phyloP scores from a whole-genome alignment of 768 basidiomycete species.

The Tulasnella sp. region DNA sequence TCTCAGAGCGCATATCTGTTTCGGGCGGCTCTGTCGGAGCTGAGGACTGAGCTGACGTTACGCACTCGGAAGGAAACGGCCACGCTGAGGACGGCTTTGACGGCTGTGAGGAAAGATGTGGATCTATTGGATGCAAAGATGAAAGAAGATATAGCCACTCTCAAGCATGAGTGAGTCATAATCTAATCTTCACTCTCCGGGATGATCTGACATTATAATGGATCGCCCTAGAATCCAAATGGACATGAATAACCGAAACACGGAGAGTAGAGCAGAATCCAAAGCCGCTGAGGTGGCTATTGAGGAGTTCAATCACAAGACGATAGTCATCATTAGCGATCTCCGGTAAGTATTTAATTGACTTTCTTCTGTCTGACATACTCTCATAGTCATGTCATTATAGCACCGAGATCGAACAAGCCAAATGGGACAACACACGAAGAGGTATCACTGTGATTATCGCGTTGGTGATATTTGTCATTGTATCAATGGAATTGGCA shows the following conservation, averaged over 20 bases:
- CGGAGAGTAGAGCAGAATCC: constrained; percentile 71
- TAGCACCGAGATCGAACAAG: constrained; percentile 60
- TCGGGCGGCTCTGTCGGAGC: constrained; percentile 81
- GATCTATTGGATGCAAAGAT: constrained; percentile 78
- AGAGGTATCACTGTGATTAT: constrained; percentile 41
- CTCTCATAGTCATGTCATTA: neutral
- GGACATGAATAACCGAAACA: constrained; percentile 89
- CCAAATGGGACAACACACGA: constrained; percentile 82
- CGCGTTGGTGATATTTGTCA: constrained; percentile 28
- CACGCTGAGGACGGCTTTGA: constrained; percentile 59
- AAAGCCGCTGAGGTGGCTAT: constrained; percentile 76
- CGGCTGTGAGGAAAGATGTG: constrained; percentile 73
- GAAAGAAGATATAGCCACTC: constrained; percentile 78
- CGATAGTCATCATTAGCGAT: constrained; percentile 60
- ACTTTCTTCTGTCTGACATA: neutral
- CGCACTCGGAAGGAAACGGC: constrained; percentile 74
- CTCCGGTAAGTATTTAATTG: constrained; percentile 35
- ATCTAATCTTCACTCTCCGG: neutral
- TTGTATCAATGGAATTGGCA: constrained; percentile 54
- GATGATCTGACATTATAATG: neutral
- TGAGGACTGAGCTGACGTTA: constrained; percentile 73
- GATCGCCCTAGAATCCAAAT: constrained; percentile 67
- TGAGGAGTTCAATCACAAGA: constrained; percentile 67
- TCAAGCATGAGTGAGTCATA: constrained; percentile 79
- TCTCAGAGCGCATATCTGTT: constrained; percentile 88